Evolutionary conservation across 2,329 filamentous ascomycete species (phyloP).

Genomic region (Exophiala bonariae): DNA sequence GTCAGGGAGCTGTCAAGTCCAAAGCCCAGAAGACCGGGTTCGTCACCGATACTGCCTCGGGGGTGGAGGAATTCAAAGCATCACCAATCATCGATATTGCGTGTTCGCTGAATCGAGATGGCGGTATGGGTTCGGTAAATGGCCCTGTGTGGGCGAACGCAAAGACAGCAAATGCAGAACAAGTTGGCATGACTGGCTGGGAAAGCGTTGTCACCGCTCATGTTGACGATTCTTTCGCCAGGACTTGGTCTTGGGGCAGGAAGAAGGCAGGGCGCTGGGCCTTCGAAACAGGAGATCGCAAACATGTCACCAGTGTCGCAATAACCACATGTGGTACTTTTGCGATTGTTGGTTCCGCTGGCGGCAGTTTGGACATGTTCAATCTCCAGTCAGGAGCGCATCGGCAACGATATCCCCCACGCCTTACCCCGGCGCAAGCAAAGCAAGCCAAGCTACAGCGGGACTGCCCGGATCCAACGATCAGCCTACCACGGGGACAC

Average conservation of each 20-base stretch:
- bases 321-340: constrained; percentile 94
- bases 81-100: constrained; percentile 90
- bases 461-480: constrained; percentile 46
- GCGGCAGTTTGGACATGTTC: constrained; percentile 88
- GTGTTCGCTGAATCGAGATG: constrained; percentile 88
- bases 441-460: constrained; percentile 71
- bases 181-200: constrained; percentile 84
- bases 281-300: constrained; percentile 75
- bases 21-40: constrained; percentile 72
- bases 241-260: constrained; percentile 98
- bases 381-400: constrained; percentile 92
- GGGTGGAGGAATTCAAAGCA: constrained; percentile 66
- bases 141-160: constrained; percentile 82
- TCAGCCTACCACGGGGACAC: constrained; percentile 68
- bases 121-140: constrained; percentile 82
- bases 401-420: constrained; percentile 82
- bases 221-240: constrained; percentile 75
- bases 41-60: constrained; percentile 21
- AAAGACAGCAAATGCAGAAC: constrained; percentile 65
- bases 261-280: constrained; percentile 92
- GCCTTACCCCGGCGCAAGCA: constrained; percentile 74
- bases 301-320: constrained; percentile 66
- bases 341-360: constrained; percentile 80
- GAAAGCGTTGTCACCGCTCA: constrained; percentile 96
- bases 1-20: constrained; percentile 83